Evolutionary conservation across 2,329 filamentous ascomycete species (phyloP), one percentile per base, ranked within the genome.

Genomic region (Mycogone perniciosa): DNA sequence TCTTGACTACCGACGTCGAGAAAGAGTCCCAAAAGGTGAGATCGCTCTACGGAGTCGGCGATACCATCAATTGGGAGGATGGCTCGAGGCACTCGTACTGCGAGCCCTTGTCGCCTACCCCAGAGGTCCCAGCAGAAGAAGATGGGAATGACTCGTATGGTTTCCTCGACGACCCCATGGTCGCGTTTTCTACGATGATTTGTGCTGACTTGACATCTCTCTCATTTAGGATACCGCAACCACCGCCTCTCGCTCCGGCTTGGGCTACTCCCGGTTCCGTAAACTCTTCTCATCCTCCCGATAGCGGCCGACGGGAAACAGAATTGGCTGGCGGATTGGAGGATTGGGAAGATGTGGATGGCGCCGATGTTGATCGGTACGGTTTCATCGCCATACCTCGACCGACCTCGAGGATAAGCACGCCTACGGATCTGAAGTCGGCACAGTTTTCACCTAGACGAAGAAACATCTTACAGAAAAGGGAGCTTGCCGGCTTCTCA

Each of bases 21-120:
- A 77, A 76, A 70, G 79, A 82, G 71, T 82, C 79, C 71, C 77
- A 79, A 77, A 81, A 82, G 75, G 79, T 82, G 76, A 81, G 79
- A 75, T 82, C 78, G 69, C 79, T 82, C 70, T 82, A 82, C 74
- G 74, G 77, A 71, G 72, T 73, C 62, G 74, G 73, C 69, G 77
- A 78, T 64, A 67, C 65, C 67, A 66, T 76, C 67, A 69, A 68
- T 57, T 77, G 74, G 73, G 75, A 79, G 66, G 74, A 78, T 62
- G 75, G 76, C 56, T 71, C 66, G 54, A 67, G 71, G 58, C 70
- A 64, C 63, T 73, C 70, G 63, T 74, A 73, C 59, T 71, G 68
- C 65, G 76, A 74, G 61, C 72, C 69, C 54, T 67, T 74, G 55
- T 72, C 73, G 62, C 71, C 77, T 58, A 72, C 72, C 62, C 70